These are phyloP conservation scores for Kodamaea ohmeri DNA, from an alignment of 1,139 yeast genomes.

Conservation along the genomic window DNA sequence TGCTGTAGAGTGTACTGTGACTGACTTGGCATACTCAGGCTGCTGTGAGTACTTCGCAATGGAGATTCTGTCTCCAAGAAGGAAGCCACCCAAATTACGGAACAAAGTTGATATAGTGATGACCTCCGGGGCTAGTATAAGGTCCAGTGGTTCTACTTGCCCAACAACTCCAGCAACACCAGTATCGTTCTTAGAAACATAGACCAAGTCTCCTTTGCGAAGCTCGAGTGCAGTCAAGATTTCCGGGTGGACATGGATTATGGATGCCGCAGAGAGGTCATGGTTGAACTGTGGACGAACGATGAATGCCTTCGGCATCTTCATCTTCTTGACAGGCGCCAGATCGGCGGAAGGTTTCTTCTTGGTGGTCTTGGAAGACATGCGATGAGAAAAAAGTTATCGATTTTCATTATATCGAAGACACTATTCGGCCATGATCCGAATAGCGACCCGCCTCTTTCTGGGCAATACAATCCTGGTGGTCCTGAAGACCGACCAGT, in stretches of 20 bases:
- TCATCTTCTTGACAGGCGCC: conserved; percentile 36
- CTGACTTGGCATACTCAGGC: conserved; percentile 47
- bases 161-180: conserved; percentile 47
- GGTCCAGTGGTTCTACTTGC: conserved; percentile 39
- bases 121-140: conserved; percentile 47
- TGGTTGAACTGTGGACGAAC: conserved; percentile 50
- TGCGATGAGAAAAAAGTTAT: conserved; percentile 10
- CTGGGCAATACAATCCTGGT: conserved; percentile 3
- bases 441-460: conserved; percentile 1
- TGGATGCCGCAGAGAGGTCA: conserved; percentile 18
- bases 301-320: conserved; percentile 49
- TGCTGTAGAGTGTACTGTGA: conserved; percentile 10
- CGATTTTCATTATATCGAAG: too few relatives aligned
- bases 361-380: conserved; percentile 33
- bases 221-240: conserved; percentile 54
- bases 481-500: conserved; percentile 11
- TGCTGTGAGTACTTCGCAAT: conserved; percentile 45
- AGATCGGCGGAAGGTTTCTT: conserved; percentile 25
- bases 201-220: conserved; percentile 52
- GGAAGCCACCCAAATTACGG: conserved; percentile 53
- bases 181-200: conserved; percentile 46
- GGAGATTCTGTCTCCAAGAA: conserved; percentile 71
- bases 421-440: too few relatives aligned
- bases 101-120: conserved; percentile 49
- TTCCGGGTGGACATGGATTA: conserved; percentile 50